Percentiles rank a stretch among this genome's conserved stretches.
phyloP scores from a whole-genome alignment of 768 basidiomycete species.

The Phlebiopsis flavidoalba region DNA sequence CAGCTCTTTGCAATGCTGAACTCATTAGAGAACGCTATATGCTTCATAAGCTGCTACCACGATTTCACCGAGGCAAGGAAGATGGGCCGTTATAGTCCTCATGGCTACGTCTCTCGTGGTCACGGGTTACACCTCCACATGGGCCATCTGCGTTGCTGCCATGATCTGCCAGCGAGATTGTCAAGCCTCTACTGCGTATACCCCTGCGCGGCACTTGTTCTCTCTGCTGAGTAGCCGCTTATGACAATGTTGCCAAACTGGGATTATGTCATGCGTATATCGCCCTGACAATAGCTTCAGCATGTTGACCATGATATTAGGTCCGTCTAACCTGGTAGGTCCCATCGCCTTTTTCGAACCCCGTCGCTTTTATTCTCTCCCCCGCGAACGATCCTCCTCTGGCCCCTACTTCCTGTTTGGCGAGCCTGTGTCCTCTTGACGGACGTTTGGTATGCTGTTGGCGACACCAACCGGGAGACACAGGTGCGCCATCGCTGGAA shows the following conservation, averaged over 20 bases:
- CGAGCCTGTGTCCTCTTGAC: constrained; percentile 31
- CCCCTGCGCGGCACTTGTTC: constrained; percentile 41
- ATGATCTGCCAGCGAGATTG: constrained; percentile 41
- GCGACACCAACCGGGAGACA: constrained; percentile 41
- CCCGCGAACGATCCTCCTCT: constrained; percentile 36
- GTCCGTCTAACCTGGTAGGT: constrained; percentile 37
- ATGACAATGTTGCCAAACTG: constrained; percentile 37
- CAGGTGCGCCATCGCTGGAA: constrained; percentile 39
- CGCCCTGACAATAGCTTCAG: too few species aligned
- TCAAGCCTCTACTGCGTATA: constrained; percentile 42
- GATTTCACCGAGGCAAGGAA: constrained; percentile 24
- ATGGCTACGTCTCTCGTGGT: constrained; percentile 44
- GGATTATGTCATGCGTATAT: constrained; percentile 24
- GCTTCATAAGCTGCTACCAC: constrained; percentile 31
- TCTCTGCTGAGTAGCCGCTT: constrained; percentile 37
- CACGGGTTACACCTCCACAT: constrained; percentile 36
- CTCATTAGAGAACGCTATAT: constrained; percentile 42
- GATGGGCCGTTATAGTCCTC: constrained; percentile 39
- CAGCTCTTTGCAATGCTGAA: constrained; percentile 31
- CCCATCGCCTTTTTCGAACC: constrained; percentile 41
- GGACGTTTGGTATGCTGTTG: constrained; percentile 32
- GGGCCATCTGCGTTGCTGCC: constrained; percentile 39
- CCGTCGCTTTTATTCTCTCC: too few species aligned
- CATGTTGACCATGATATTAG: constrained; percentile 10
- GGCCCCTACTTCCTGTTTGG: constrained; percentile 46